Conservation (phyloP, 345 rosid genomes). For the Pelargonium nanum region DNA sequence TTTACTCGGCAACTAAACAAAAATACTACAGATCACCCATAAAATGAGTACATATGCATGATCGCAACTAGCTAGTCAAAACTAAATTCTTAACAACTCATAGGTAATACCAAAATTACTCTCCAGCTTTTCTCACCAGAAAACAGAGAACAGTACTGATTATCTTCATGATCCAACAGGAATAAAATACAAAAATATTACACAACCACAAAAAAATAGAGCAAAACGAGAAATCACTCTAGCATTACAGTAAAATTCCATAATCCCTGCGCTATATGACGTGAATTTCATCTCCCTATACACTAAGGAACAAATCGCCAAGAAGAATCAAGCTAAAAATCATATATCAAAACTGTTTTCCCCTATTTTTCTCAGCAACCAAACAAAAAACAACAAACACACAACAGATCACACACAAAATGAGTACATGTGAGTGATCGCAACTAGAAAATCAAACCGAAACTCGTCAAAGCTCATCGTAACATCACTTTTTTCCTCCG, state of each 20-base stretch:
- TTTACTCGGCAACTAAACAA: neutral
- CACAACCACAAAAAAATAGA: no score
- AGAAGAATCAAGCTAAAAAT: neutral
- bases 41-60: no score
- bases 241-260: no score
- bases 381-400: neutral
- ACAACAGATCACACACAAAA: neutral
- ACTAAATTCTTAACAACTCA: neutral
- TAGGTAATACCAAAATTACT: no score
- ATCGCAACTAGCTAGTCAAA: neutral
- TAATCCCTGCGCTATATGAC: no score
- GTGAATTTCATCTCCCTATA: no score
- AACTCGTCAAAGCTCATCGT: neutral
- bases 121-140: neutral
- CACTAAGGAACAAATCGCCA: no score
- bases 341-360: neutral
- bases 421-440: neutral
- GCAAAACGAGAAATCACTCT: no score
- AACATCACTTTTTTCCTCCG: neutral
- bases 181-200: neutral
- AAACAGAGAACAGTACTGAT: conserved; percentile 1
- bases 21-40: neutral
- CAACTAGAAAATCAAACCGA: neutral
- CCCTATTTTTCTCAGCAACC: neutral
- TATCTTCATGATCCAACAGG: no score